Percentiles rank a stretch among this genome's conserved stretches.
phyloP scores from a whole-genome alignment of 163 green algal species.

The Scenedesmus sp. region DNA sequence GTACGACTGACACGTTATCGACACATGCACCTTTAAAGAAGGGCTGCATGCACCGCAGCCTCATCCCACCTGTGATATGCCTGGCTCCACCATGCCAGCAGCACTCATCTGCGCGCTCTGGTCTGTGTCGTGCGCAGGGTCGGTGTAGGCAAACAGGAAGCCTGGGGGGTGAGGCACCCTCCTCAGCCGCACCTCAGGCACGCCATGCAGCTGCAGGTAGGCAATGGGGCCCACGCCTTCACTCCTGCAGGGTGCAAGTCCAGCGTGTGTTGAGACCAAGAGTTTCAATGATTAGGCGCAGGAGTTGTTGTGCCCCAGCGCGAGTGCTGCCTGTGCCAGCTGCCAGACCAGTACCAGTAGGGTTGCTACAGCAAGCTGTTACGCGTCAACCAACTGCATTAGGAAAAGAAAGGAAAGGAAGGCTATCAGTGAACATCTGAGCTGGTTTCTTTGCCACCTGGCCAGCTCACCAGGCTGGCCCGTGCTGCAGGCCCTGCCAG shows the following conservation, averaged over 20 bases:
- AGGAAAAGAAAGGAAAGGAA: not conserved
- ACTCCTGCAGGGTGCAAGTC: not conserved
- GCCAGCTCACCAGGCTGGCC: constrained; percentile 6
- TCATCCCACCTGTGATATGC: constrained; percentile 53
- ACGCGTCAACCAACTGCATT: not conserved
- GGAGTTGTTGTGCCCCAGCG: no score
- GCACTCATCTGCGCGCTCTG: constrained; percentile 63
- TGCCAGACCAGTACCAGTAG: no score
- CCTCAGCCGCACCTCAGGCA: not conserved
- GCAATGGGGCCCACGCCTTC: constrained; percentile 25
- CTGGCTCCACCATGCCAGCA: constrained; percentile 60
- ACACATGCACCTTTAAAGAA: no score
- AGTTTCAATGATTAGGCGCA: no score
- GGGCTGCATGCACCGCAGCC: no score
- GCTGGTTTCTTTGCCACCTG: not conserved
- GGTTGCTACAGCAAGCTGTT: no score
- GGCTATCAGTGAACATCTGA: not conserved
- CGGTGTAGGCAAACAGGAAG: constrained; percentile 72
- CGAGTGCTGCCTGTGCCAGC: no score
- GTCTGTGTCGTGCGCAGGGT: constrained; percentile 72
- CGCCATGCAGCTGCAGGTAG: not conserved
- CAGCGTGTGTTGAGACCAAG: no score
- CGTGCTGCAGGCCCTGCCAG: constrained; percentile 13
- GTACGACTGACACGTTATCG: no score
- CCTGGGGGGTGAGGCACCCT: not conserved